Evolutionary conservation across 768 basidiomycete genomes (phyloP), one percentile per base, ranked within the genome.

Genomic region (Wakefieldia striispora): DNA sequence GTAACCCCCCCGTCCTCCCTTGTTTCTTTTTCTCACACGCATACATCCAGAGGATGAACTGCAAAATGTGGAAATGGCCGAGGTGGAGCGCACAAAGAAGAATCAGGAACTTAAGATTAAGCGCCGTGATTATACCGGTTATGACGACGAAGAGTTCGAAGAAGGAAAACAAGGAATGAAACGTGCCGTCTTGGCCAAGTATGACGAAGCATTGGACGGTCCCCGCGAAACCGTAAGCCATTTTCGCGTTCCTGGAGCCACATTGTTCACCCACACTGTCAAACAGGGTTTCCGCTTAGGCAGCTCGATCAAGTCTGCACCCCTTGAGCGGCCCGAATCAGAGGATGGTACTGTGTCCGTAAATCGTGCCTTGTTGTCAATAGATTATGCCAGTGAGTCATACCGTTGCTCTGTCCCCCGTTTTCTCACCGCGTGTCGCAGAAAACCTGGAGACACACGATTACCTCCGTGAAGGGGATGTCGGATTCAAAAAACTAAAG

Each of bases 401-500:
- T 9, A 20, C 45, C 36, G 13, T 43, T 11, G 26, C 26, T 24
- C 2, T 27, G 14, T 13, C 17, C 29, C 21, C 7, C 44, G 42
- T 24, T 24, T 7, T 50, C 42, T 58, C 70, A 35, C 26, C 46
- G 42, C 35, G 13, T 49, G 43, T 49, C 48, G 6, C 55, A 91
- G 93, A 97, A 76, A 95, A 93, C 57, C 59, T 93, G 20, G 86
- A 90, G 56, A 80, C 79, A 3, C 74, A 79, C n/a, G 97, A 98
- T 65, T 97, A 98, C 59, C 66, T 91, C 7, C 82, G 91, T 67
- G 93, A 92, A 65, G 93, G 91, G 3, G 95, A 98, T 53, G 73
- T 84, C 19, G 94, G 92, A 3, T 98, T 98, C 72, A 98, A 97
- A 75, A 97, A 95, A 67, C 83, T 83, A 4, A 97, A 94, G 77